Evolutionary conservation across 2,329 filamentous ascomycete species (phyloP).

Genomic region (Fusarium denticulatum): DNA sequence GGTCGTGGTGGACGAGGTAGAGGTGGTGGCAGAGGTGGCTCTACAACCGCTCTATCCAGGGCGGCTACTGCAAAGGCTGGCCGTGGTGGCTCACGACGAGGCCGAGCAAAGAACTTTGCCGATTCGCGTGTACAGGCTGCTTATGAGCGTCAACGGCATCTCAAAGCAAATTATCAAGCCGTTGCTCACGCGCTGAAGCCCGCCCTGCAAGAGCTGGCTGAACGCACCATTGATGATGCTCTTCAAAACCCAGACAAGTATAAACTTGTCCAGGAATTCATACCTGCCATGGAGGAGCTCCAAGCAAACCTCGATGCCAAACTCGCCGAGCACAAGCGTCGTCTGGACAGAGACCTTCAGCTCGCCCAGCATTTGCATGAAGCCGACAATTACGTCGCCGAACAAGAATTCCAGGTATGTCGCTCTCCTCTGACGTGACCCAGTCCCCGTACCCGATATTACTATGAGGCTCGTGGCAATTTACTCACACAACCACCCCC

Average conservation of each 20-base stretch:
- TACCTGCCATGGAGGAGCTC: constrained; percentile 62
- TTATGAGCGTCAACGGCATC: constrained; percentile 71
- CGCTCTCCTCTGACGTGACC: constrained; percentile 28
- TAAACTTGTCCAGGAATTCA: constrained; percentile 64
- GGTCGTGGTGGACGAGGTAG: constrained; percentile 46
- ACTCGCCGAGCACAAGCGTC: constrained; percentile 45
- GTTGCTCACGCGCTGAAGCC: constrained; percentile 72
- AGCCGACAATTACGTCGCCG: constrained; percentile 47
- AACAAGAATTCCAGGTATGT: constrained; percentile 52
- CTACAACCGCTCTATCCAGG: constrained; percentile 47
- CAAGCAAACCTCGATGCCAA: constrained; percentile 46
- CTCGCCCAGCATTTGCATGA: constrained; percentile 53
- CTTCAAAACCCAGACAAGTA: constrained; percentile 63
- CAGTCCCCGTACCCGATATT: constrained; percentile 34
- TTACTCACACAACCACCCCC: constrained; percentile 24
- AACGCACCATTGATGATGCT: constrained; percentile 66
- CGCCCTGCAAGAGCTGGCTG: constrained; percentile 72
- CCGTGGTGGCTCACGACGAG: constrained; percentile 55
- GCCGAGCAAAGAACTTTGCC: constrained; percentile 66
- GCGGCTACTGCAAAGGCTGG: constrained; percentile 50
- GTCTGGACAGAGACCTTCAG: constrained; percentile 48
- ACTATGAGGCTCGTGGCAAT: constrained; percentile 32
- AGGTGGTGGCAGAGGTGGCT: constrained; percentile 46
- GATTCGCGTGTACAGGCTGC: constrained; percentile 65
- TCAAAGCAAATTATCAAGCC: constrained; percentile 72